Conservation (phyloP, 345 rosid species). For the Odontarrhena argentea region DNA sequence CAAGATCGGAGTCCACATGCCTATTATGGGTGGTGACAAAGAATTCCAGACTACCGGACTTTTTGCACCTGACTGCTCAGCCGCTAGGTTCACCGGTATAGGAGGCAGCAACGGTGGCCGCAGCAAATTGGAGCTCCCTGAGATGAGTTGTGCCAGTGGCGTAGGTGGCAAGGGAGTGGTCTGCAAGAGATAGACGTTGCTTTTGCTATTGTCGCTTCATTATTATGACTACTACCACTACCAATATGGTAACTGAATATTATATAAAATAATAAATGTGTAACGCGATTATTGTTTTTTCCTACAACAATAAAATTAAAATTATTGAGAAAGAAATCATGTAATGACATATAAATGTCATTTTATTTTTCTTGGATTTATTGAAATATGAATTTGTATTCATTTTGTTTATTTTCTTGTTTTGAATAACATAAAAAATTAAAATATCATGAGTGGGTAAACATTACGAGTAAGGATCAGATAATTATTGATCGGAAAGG, state of each 20-base stretch:
- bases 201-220: not conserved
- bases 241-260: conserved; percentile 2
- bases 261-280: too few relatives aligned
- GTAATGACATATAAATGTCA: conserved; percentile 15
- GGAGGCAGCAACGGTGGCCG: not conserved
- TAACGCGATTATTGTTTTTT: not conserved
- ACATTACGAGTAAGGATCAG: too few relatives aligned
- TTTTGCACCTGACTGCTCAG: conserved; percentile 55
- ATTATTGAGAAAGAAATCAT: conserved; percentile 21
- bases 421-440: not conserved
- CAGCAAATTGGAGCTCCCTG: conserved; percentile 40
- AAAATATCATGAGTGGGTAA: not conserved
- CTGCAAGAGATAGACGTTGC: conserved; percentile 50
- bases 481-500: too few relatives aligned
- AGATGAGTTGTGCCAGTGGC: conserved; percentile 49
- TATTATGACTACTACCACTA: conserved; percentile 9
- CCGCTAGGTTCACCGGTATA: conserved; percentile 42
- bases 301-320: not conserved
- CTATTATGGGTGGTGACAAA: conserved; percentile 62
- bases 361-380: not conserved
- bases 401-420: not conserved
- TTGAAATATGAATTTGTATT: not conserved
- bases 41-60: conserved; percentile 57
- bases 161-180: conserved; percentile 54
- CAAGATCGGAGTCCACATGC: conserved; percentile 62